Percentiles rank a stretch among this genome's conserved stretches.
Evolutionary conservation across 139 green algal species (phyloP).

Genomic region (Dunaliella primolecta): DNA sequence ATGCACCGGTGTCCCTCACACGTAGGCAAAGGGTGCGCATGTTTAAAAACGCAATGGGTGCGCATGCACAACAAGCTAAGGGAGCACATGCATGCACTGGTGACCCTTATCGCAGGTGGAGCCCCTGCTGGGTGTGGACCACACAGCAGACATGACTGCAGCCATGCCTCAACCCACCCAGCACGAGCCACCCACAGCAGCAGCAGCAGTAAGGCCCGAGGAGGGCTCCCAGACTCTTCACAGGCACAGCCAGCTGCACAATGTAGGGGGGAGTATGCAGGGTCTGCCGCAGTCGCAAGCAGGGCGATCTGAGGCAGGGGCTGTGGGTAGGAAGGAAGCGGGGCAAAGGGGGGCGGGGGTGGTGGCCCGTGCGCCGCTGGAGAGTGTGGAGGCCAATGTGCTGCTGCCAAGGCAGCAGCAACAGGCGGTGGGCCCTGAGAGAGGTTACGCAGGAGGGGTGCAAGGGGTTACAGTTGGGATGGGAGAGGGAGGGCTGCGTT

Average conservation of each 20-base stretch:
- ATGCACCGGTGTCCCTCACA: no score
- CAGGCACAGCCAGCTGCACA: no score
- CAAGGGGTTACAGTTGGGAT: neutral
- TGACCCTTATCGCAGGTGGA: constrained; percentile 6
- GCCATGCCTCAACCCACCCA: neutral
- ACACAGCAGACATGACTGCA: neutral
- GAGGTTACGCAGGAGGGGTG: neutral
- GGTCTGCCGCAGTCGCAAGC: no score
- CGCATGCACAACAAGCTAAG: no score
- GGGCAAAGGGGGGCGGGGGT: neutral
- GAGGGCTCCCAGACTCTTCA: no score
- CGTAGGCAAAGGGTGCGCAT: no score
- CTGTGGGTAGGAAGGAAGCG: no score
- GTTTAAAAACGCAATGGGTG: no score
- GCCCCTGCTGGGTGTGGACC: constrained; percentile 15
- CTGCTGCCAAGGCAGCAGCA: neutral
- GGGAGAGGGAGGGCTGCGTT: neutral
- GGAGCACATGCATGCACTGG: constrained; percentile 5
- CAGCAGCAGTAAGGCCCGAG: no score
- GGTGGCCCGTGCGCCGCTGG: neutral
- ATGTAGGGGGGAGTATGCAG: no score
- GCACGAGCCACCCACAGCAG: no score
- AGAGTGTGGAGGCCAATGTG: neutral
- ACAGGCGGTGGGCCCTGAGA: neutral
- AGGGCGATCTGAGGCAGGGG: no score